A percentile compares a stretch with the other conserved stretches of the same genome.
These are phyloP conservation scores for Pichia scutulata DNA, from an alignment of 805 yeast genomes.

Conservation along the genomic window DNA sequence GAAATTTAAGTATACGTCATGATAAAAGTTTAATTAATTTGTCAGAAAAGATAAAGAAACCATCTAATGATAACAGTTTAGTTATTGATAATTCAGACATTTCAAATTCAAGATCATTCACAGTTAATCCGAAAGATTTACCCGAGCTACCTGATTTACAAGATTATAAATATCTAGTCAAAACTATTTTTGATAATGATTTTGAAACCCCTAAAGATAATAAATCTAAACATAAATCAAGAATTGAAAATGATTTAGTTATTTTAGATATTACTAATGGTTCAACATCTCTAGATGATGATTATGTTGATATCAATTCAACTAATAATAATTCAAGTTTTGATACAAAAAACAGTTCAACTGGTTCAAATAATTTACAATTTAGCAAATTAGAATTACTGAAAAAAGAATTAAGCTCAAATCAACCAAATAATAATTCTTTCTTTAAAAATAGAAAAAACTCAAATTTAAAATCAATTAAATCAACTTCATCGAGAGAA, in stretches of 20 bases:
- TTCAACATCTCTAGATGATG: neutral
- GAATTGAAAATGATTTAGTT: constrained; percentile 1
- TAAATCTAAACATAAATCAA: neutral
- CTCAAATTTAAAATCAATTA: constrained; percentile 13
- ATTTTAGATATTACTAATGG: constrained; percentile 3
- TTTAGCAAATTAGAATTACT: constrained; percentile 22
- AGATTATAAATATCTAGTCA: constrained; percentile 27
- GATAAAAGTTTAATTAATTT: constrained; percentile 9
- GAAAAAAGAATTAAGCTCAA: constrained; percentile 9
- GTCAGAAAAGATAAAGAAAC: neutral
- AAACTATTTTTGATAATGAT: constrained; percentile 22
- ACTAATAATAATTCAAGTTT: constrained; percentile 13
- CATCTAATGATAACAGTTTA: neutral
- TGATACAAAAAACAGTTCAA: constrained; percentile 17
- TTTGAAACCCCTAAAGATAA: neutral
- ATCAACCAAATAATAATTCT: neutral
- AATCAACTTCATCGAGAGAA: constrained; percentile 24
- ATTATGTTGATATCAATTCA: neutral
- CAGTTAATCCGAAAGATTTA: constrained; percentile 18
- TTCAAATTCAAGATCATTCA: constrained; percentile 6
- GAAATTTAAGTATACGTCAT: constrained; percentile 5
- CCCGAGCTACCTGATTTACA: constrained; percentile 23
- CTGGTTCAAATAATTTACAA: neutral
- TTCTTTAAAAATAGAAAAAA: neutral
- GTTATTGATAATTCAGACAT: constrained; percentile 3